These are phyloP conservation scores for Mortierella polycephala DNA, from an alignment of 371 early-diverging fungal genomes.

Conservation along the genomic window DNA sequence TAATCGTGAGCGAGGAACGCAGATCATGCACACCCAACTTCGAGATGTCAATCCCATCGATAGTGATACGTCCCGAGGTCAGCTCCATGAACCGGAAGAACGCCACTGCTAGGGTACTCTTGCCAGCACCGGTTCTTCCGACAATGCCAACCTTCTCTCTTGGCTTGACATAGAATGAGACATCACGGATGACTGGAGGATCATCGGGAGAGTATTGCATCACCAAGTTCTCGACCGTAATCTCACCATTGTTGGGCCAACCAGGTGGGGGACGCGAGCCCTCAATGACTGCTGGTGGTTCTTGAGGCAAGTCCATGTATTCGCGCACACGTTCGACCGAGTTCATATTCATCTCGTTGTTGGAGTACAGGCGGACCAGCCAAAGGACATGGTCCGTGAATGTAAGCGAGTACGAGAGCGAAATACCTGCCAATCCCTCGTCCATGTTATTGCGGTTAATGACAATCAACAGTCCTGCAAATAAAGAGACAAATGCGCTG, in stretches of 20 bases:
- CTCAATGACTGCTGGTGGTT: conserved; percentile 65
- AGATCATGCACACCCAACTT: conserved; percentile 72
- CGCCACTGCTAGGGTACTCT: conserved; percentile 72
- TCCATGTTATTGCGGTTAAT: conserved; percentile 64
- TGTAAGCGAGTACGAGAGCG: conserved; percentile 78
- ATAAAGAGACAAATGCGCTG: conserved; percentile 78
- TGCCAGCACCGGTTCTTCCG: conserved; percentile 72
- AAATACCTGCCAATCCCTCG: conserved; percentile 83
- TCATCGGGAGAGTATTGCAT: conserved; percentile 75
- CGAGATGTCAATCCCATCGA: conserved; percentile 78
- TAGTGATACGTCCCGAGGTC: conserved; percentile 65
- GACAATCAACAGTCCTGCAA: conserved; percentile 70
- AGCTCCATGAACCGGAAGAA: conserved; percentile 82
- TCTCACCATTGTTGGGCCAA: conserved; percentile 80
- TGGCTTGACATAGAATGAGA: conserved; percentile 69
- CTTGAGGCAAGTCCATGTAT: conserved; percentile 78
- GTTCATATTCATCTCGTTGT: conserved; percentile 88
- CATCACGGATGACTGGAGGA: conserved; percentile 73
- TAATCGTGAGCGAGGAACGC: conserved; percentile 66
- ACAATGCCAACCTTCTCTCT: conserved; percentile 73
- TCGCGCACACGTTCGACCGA: conserved; percentile 86
- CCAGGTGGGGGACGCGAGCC: conserved; percentile 61
- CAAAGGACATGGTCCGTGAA: conserved; percentile 80
- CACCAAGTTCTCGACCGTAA: conserved; percentile 69
- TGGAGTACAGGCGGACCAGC: conserved; percentile 82